Base-by-base conservation (phyloP, 257 asterid species). In the Solanum okadae region DNA sequence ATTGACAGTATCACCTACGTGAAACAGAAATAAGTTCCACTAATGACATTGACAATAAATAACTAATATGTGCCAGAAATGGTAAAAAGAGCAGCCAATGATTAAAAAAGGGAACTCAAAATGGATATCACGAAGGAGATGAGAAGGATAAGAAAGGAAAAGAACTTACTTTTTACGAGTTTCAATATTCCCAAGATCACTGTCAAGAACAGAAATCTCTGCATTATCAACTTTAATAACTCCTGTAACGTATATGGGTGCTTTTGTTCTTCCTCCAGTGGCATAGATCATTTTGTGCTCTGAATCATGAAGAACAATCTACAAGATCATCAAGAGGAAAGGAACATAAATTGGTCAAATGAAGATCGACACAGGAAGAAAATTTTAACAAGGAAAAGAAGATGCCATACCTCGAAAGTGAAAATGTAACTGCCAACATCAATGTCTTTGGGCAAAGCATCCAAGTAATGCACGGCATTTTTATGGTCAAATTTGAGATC, bases 181-280 rank as follows among this genome's bases (percentile, higher is more conserved):
- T 88, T 94, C 99, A 56, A 88, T 87, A 25, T 91, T 96, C 90
- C 95, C 99, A 87, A 93, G 90, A 90, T 97, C 99, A 88, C 96
- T 93, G 90, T 96, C 99, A 85, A 96, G 95, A 71, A 96, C 75
- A 6, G 95, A 92, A 90, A 97, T 91, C 88, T 95, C 99, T 25
- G 96, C 95, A 89, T 90, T 91, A 88, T 89, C 93, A 90, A 95
- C 90, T 87, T 87, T 87, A 77, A 96, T 91, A 85, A 91, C 93
- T 86, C 99, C 99, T 71, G 98, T 96, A 65, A 94, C 81, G 89
- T 94, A 93, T 77, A 97, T 88, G 67, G 94, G 91, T 68, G 95
- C 93, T 93, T 91, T 97, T 35, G 97, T 93, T 73, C 98, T 92
- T 71, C 99, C 99, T 81, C 99, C 98, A 91, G 99, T 96, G 33